Base-by-base conservation (phyloP, 805 yeast genomes). In the Candida morakotiae region DNA sequence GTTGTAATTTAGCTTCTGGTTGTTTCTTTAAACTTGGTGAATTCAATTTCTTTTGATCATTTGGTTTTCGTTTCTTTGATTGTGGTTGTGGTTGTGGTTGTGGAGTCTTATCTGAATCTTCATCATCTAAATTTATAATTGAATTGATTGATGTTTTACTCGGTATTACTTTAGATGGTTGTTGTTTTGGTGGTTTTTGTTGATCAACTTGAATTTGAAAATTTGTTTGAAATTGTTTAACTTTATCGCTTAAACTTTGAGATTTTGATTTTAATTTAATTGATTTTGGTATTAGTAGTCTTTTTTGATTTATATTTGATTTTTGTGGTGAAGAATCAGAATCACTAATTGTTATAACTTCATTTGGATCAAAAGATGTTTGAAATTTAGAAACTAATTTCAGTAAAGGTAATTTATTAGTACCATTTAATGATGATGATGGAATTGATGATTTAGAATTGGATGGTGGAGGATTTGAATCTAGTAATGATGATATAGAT, bases 91-190 rank as follows among this genome's bases (percentile, higher is more conserved):
- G 27, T 1, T 38, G 13, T 9, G 48, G 44, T 2, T 42, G 24
- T 13, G 51, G 51, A 9, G 39, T 19, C 23, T 25, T 29, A 7
- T 46, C 52, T 3, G 53, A 47, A n/a, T n/a, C n/a, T 31, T 47
- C 60, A 25, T 58, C 63, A 27, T 67, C 72, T 9, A 49, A 39
- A 45, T 67, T 67, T 38, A 67, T 66, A 28, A 67, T 59, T 10
- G 70, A 60, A 36, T 57, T 62, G 19, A 67, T 67, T 5, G 69
- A 62, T 1, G 72, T 56, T 35, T 55, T 62, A 47, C 57, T 61
- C n/a, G 42, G 46, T 23, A 28, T 5, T 34, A 24, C n/a, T 19
- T 41, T 36, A 11, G 28, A 20, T 20, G 28, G 23, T 15, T 36
- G 8, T 30, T 30, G 39, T 13, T 14, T 23, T n/a, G 38, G 30